These are phyloP conservation scores for Fusarium sp. DNA, from an alignment of 2,329 filamentous ascomycete species.

Conservation along the genomic window DNA sequence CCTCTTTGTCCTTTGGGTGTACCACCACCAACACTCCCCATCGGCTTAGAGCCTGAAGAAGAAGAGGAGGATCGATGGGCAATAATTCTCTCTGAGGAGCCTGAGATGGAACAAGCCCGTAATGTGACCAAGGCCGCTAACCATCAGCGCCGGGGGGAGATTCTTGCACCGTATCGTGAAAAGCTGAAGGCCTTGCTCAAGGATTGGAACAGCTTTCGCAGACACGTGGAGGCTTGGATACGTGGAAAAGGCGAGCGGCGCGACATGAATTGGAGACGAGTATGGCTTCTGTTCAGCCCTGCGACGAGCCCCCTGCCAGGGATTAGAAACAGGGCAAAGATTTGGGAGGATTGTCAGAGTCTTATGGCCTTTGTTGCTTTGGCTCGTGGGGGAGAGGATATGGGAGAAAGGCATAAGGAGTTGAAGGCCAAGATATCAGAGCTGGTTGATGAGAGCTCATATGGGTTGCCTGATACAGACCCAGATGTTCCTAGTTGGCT, in stretches of 20 bases:
- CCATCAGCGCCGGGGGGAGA: not conserved
- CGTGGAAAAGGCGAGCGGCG: accelerated
- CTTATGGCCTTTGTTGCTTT: not conserved
- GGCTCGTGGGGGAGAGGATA: not conserved
- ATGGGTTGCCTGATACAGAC: not conserved
- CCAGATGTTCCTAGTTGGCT: not conserved
- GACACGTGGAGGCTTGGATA: not conserved
- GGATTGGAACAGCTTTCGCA: not conserved
- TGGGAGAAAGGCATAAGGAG: not conserved
- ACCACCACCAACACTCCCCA: not conserved
- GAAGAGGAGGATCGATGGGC: not conserved
- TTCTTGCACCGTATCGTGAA: not conserved
- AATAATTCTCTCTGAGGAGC: not conserved
- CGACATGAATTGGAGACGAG: not conserved
- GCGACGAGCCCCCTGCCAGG: not conserved
- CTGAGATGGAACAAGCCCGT: not conserved
- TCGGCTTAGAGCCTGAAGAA: not conserved
- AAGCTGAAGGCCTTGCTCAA: accelerated
- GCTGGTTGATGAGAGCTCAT: not conserved
- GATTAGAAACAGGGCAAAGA: not conserved
- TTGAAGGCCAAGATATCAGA: not conserved
- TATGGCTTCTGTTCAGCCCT: not conserved
- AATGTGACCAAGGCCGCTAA: not conserved
- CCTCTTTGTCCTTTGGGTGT: not conserved
- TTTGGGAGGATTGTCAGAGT: not conserved